Evolutionary conservation across 2,329 filamentous ascomycete genomes (phyloP).

Genomic region (Paracamarosporium sp.): DNA sequence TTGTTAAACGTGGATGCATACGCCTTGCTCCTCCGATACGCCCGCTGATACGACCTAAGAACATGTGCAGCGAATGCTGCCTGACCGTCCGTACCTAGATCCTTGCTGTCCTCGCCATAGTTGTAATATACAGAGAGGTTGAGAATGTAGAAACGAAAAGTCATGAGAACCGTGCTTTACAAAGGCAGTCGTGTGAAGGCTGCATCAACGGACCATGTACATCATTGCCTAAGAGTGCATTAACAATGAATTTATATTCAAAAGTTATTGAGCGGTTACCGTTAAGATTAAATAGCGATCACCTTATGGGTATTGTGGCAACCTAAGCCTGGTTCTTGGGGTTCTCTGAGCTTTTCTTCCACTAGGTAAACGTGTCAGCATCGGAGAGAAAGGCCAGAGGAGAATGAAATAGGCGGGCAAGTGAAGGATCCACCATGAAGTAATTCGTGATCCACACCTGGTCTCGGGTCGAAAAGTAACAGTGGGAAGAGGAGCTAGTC

Average conservation of each 20-base stretch:
- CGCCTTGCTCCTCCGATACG: neutral
- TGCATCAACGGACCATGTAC: neutral
- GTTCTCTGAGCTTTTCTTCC: slow-evolving; percentile 44
- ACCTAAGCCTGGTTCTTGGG: slow-evolving; percentile 38
- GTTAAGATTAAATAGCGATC: no score
- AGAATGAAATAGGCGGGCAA: neutral
- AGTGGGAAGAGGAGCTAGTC: neutral
- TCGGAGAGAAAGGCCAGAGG: neutral
- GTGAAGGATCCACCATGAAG: neutral
- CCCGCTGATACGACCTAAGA: no score
- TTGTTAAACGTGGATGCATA: neutral
- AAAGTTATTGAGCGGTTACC: no score
- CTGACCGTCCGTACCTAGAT: neutral
- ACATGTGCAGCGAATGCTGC: no score
- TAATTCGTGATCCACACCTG: neutral
- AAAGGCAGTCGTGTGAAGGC: no score
- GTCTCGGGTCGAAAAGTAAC: neutral
- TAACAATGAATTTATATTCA: no score
- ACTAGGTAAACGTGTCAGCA: slow-evolving; percentile 29
- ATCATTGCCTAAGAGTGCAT: neutral
- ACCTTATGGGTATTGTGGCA: no score
- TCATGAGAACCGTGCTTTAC: neutral
- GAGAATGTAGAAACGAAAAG: neutral
- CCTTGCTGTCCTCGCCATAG: neutral
- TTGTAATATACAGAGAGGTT: neutral